Conservation (phyloP, 768 basidiomycete genomes). For the Termitomyces sp. region DNA sequence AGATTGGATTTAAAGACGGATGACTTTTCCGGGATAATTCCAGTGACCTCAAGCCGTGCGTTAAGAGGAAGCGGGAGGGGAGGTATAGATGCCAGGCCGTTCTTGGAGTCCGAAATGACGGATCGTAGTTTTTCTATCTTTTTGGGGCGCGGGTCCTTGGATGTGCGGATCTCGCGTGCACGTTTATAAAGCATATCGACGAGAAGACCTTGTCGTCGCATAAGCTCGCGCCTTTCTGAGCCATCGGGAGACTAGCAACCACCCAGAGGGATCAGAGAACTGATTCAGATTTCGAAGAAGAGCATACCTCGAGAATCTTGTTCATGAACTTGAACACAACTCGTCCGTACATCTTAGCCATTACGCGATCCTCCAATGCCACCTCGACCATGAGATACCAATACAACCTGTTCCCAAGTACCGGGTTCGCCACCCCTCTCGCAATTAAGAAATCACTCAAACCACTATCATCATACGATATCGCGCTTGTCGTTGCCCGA, state of each 20-base stretch:
- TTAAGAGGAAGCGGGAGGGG: slow-evolving; percentile 88
- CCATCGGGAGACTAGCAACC: slow-evolving; percentile 61
- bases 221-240: slow-evolving; percentile 76
- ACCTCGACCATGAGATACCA: slow-evolving; percentile 99
- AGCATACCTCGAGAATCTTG: slow-evolving; percentile 75
- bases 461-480: slow-evolving; percentile 88
- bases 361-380: slow-evolving; percentile 76
- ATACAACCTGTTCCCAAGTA: slow-evolving; percentile 88
- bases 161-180: slow-evolving; percentile 81
- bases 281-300: neutral
- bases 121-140: slow-evolving; percentile 96
- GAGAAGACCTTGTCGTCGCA: slow-evolving; percentile 87
- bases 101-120: slow-evolving; percentile 80
- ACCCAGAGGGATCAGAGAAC: neutral
- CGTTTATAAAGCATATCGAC: slow-evolving; percentile 82
- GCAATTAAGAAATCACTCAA: slow-evolving; percentile 89
- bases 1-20: slow-evolving; percentile 98
- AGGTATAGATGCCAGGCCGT: slow-evolving; percentile 72
- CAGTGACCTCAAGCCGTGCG: slow-evolving; percentile 77
- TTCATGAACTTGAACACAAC: slow-evolving; percentile 90
- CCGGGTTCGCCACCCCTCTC: slow-evolving; percentile 74
- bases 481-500: slow-evolving; percentile 66
- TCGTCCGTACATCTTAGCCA: slow-evolving; percentile 90
- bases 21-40: slow-evolving; percentile 88
- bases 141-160: slow-evolving; percentile 92